phyloP scores from a whole-genome alignment of 352 stramenopile species.

The Phytophthora macrochlamydospora region DNA sequence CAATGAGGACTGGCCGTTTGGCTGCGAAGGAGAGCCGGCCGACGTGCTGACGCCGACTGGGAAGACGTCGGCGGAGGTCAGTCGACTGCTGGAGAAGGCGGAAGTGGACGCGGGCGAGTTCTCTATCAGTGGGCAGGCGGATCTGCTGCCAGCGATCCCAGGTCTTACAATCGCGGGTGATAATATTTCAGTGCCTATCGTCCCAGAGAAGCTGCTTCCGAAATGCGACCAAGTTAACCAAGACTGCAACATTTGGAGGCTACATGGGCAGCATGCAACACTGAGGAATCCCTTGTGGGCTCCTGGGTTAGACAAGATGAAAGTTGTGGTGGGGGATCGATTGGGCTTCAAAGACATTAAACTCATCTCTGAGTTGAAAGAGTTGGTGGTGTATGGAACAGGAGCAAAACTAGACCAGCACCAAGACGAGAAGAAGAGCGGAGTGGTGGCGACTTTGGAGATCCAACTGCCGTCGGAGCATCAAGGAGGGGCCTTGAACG shows the following conservation, averaged over 20 bases:
- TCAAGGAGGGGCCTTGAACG: conserved; percentile 21
- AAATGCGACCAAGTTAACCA: background rate
- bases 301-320: conserved; percentile 1
- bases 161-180: conserved; percentile 7
- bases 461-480: conserved; percentile 32
- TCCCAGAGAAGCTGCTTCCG: background rate
- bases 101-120: conserved; percentile 3
- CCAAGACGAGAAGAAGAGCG: conserved; percentile 52
- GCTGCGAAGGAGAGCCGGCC: too few species aligned
- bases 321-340: conserved; percentile 1
- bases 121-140: background rate
- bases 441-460: conserved; percentile 53
- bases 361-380: conserved; percentile 33
- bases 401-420: conserved; percentile 48
- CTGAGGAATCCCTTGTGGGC: conserved; percentile 7
- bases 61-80: too few species aligned
- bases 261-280: conserved; percentile 2
- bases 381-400: conserved; percentile 52
- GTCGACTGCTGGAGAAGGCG: background rate
- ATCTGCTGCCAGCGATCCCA: background rate
- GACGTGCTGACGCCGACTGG: too few species aligned
- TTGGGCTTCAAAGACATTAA: conserved; percentile 9
- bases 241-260: conserved; percentile 6
- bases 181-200: background rate
- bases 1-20: too few species aligned